These are phyloP conservation scores for Candida anutae DNA, from an alignment of 1,139 yeast species.

Conservation along the genomic window DNA sequence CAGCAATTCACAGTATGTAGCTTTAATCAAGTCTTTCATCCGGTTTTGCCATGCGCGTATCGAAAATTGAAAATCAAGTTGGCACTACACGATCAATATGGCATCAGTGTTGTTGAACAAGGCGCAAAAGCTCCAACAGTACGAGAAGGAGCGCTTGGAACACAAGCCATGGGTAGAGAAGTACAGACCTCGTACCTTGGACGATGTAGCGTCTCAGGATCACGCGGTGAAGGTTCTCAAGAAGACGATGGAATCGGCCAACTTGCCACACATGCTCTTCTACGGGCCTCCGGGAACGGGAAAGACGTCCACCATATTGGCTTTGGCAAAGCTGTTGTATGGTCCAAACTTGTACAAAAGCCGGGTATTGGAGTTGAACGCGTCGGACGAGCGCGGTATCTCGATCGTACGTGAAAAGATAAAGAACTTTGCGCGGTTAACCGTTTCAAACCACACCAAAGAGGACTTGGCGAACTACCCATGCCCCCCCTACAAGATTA, in stretches of 20 bases:
- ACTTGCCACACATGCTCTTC: constrained; percentile 90
- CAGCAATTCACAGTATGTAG: too few species aligned
- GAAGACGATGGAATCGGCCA: constrained; percentile 69
- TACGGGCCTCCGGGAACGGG: constrained; percentile 99
- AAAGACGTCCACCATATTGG: constrained; percentile 86
- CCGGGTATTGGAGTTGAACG: constrained; percentile 86
- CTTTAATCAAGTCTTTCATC: too few species aligned
- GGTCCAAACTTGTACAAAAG: constrained; percentile 63
- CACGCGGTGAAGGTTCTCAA: constrained; percentile 83
- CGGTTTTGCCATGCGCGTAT: too few species aligned
- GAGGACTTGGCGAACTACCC: constrained; percentile 70
- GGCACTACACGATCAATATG: too few species aligned
- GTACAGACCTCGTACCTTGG: constrained; percentile 75
- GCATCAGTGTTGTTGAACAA: constrained; percentile 10
- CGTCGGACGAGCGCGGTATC: constrained; percentile 95
- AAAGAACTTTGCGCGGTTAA: constrained; percentile 82
- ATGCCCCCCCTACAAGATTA: constrained; percentile 88
- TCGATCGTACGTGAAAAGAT: constrained; percentile 88
- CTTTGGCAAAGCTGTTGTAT: constrained; percentile 76
- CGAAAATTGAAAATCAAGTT: too few species aligned
- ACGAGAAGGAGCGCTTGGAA: constrained; percentile 37
- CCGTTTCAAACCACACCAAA: constrained; percentile 72
- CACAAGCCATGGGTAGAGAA: constrained; percentile 77
- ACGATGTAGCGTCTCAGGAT: constrained; percentile 87
- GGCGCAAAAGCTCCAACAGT: constrained; percentile 17